A percentile compares a stretch with the other conserved stretches of the same genome.
Evolutionary conservation across 805 yeast genomes (phyloP).

Genomic region (Lachancea mirantina): DNA sequence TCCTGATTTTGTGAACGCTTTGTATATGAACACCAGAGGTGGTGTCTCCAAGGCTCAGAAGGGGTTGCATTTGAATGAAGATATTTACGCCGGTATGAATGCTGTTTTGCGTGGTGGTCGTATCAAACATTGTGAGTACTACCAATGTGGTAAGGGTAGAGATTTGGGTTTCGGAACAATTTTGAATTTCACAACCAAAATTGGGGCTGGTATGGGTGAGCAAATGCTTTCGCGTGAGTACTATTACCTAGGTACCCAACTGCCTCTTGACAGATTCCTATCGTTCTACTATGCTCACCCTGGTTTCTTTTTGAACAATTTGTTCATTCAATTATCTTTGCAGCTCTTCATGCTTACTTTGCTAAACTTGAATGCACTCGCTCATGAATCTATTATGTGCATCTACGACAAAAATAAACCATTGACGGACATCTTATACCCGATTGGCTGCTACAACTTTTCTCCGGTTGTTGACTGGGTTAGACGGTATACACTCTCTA

Average conservation of each 20-base stretch:
- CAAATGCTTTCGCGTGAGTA: constrained; percentile 88
- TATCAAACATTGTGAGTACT: constrained; percentile 91
- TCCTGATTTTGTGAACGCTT: constrained; percentile 88
- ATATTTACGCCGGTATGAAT: constrained; percentile 92
- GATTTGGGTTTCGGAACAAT: constrained; percentile 92
- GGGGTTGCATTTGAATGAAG: constrained; percentile 89
- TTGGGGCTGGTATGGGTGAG: constrained; percentile 99
- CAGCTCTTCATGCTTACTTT: constrained; percentile 77
- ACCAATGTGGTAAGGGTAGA: constrained; percentile 95
- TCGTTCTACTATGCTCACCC: constrained; percentile 96
- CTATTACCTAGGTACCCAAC: constrained; percentile 80
- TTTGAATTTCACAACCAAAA: constrained; percentile 87
- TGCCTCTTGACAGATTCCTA: constrained; percentile 82
- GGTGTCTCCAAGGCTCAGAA: constrained; percentile 94
- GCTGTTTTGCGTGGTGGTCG: constrained; percentile 87
- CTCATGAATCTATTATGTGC: constrained; percentile 66
- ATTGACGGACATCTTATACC: constrained; percentile 63
- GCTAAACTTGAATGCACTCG: constrained; percentile 72
- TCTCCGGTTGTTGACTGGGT: constrained; percentile 90
- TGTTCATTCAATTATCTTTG: constrained; percentile 81
- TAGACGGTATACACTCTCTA: constrained; percentile 76
- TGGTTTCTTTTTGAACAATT: constrained; percentile 88
- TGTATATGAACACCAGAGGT: constrained; percentile 91
- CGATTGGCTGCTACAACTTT: constrained; percentile 80
- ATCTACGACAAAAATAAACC: constrained; percentile 58